These are phyloP conservation scores for Mayamaea pseudoterrestris DNA, from an alignment of 108 stramenopile genomes.

Conservation along the genomic window DNA sequence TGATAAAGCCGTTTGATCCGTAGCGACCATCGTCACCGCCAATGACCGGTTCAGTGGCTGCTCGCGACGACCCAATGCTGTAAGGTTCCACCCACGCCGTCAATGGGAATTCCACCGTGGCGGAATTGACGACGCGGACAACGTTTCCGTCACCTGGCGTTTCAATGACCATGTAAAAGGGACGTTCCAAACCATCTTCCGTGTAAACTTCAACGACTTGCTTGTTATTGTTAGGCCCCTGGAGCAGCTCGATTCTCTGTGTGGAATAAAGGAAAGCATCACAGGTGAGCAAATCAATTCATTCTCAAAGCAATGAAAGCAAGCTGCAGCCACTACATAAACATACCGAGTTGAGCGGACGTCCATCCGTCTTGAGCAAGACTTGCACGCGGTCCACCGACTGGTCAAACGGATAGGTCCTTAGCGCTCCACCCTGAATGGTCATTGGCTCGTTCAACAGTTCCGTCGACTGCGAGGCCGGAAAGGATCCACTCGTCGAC, in stretches of 20 bases:
- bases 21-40: too few relatives aligned
- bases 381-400: conserved; percentile 56
- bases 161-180: conserved; percentile 69
- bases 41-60: too few relatives aligned
- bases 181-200: conserved; percentile 71
- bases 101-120: conserved; percentile 76
- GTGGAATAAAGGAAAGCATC: too few relatives aligned
- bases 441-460: conserved; percentile 10
- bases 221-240: conserved; percentile 84
- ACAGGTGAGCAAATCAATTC: too few relatives aligned
- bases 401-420: conserved; percentile 59
- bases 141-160: conserved; percentile 74
- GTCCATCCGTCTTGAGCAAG: conserved; percentile 62
- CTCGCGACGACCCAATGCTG: conserved; percentile 2
- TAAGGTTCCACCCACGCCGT: conserved; percentile 60
- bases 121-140: conserved; percentile 72
- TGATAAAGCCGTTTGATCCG: too few relatives aligned
- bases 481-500: background rate
- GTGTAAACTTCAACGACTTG: conserved; percentile 79
- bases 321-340: too few relatives aligned
- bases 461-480: conserved; percentile 1
- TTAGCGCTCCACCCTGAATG: conserved; percentile 73
- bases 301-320: too few relatives aligned
- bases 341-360: conserved; percentile 60
- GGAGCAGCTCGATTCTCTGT: conserved; percentile 69